Evolutionary conservation across 805 yeast genomes (phyloP).

Genomic region (Candida krabiensis): DNA sequence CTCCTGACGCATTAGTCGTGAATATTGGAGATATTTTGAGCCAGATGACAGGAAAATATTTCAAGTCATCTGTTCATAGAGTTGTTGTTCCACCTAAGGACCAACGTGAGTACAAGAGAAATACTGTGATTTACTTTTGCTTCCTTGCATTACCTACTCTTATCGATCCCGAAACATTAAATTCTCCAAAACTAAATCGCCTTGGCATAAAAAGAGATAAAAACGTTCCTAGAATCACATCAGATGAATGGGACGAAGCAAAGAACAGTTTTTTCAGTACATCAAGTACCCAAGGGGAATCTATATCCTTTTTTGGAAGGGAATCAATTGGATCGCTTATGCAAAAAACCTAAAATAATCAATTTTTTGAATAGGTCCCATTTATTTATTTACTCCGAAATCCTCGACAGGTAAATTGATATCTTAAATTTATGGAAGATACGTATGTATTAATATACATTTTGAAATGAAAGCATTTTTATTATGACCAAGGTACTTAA

Average conservation of each 20-base stretch:
- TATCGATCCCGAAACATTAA: conserved; percentile 33
- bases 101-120: conserved; percentile 28
- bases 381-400: too few species aligned
- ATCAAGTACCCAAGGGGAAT: conserved; percentile 16
- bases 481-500: too few species aligned
- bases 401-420: too few species aligned
- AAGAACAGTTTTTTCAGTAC: conserved; percentile 47
- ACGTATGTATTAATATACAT: too few species aligned
- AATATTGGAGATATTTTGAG: conserved; percentile 40
- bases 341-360: neutral
- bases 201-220: conserved; percentile 32
- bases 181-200: conserved; percentile 5
- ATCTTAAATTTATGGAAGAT: too few species aligned
- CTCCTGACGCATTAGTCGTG: conserved; percentile 34
- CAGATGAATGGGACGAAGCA: conserved; percentile 43
- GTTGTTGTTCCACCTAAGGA: conserved; percentile 36
- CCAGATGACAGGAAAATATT: conserved; percentile 36
- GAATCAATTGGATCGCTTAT: conserved; percentile 15
- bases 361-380: too few species aligned
- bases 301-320: conserved; percentile 10
- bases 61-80: conserved; percentile 36
- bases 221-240: conserved; percentile 33
- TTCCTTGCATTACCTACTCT: conserved; percentile 29
- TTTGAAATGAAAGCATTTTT: too few species aligned
- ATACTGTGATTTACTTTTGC: conserved; percentile 34